A percentile compares a stretch with the other conserved stretches of the same genome.
Evolutionary conservation across 1,139 yeast species (phyloP).

Genomic region (Yamadazyma triangularis): DNA sequence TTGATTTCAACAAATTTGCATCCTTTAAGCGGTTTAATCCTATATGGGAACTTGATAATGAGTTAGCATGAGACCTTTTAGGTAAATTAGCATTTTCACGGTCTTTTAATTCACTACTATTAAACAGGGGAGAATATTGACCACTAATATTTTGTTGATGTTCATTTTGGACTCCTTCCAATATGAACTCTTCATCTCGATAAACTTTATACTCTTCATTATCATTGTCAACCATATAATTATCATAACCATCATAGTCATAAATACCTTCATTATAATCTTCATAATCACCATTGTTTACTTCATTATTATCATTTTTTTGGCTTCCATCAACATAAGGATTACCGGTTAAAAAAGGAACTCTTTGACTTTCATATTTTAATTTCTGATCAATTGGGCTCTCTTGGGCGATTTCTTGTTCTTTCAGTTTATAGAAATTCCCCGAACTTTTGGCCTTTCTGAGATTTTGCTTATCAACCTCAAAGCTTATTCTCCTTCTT

Average conservation of each 20-base stretch:
- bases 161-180: not conserved
- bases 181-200: too few species aligned
- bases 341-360: slow-evolving; percentile 19
- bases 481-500: not conserved
- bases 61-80: slow-evolving; percentile 23
- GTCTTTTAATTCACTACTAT: not conserved
- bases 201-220: slow-evolving; percentile 2
- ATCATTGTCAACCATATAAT: too few species aligned
- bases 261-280: not conserved
- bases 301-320: not conserved
- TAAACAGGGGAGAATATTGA: too few species aligned
- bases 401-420: slow-evolving; percentile 5
- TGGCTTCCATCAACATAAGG: slow-evolving; percentile 21
- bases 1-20: slow-evolving; percentile 17
- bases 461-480: slow-evolving; percentile 8
- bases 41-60: slow-evolving; percentile 31
- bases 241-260: too few species aligned
- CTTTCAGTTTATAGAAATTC: slow-evolving; percentile 26
- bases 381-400: slow-evolving; percentile 10
- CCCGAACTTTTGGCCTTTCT: slow-evolving; percentile 36
- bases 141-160: slow-evolving; percentile 2
- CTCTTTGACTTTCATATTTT: slow-evolving; percentile 22
- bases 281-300: not conserved
- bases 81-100: slow-evolving; percentile 34
- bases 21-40: slow-evolving; percentile 41